Evolutionary conservation across 2,329 filamentous ascomycete species (phyloP).

Genomic region (Scortechinia acanthostroma): DNA sequence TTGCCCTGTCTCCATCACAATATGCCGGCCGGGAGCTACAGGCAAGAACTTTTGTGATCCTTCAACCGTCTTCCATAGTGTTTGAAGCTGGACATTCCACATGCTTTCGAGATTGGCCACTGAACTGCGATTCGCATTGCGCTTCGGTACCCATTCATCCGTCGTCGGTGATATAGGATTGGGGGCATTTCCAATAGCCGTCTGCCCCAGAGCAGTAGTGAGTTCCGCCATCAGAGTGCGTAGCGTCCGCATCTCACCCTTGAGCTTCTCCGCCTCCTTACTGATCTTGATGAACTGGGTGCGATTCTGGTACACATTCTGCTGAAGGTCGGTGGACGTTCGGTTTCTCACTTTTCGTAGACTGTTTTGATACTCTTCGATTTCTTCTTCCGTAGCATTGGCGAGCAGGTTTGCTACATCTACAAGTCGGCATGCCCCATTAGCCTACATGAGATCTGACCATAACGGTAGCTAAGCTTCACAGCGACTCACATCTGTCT

Average conservation of each 20-base stretch:
- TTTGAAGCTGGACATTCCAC: conserved; percentile 33
- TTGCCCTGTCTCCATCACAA: conserved; percentile 61
- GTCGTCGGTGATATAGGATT: conserved; percentile 5
- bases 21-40: conserved; percentile 63
- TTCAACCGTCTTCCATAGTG: conserved; percentile 70
- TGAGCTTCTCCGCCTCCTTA: conserved; percentile 71
- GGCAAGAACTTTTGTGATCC: conserved; percentile 72
- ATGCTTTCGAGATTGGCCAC: conserved; percentile 32
- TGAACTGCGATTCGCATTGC: conserved; percentile 57
- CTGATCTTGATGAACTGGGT: conserved; percentile 75
- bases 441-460: conserved; percentile 2
- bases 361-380: conserved; percentile 51
- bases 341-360: conserved; percentile 55
- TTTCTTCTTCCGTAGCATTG: conserved; percentile 59
- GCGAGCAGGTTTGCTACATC: conserved; percentile 45
- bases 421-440: conserved; percentile 11
- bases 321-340: conserved; percentile 62
- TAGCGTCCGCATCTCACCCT: conserved; percentile 67
- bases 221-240: conserved; percentile 65
- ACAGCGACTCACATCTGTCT: conserved; percentile 48
- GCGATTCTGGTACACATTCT: conserved; percentile 70
- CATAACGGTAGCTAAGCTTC: not conserved
- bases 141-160: conserved; percentile 10
- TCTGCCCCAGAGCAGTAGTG: conserved; percentile 31
- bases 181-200: conserved; percentile 20